These are phyloP conservation scores for Apiospora koreana DNA, from an alignment of 2,329 filamentous ascomycete genomes.

Conservation along the genomic window DNA sequence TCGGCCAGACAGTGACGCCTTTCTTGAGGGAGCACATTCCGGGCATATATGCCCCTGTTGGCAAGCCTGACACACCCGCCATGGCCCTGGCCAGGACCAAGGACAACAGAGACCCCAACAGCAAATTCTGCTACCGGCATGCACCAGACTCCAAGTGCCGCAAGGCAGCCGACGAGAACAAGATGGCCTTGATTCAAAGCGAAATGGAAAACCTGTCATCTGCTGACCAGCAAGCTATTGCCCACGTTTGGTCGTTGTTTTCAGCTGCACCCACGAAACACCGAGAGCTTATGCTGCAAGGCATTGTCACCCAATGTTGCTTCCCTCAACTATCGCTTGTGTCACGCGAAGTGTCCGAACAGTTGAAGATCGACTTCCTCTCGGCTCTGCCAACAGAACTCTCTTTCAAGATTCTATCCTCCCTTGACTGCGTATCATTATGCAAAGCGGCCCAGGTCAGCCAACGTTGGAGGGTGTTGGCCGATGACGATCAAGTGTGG, in stretches of 20 bases:
- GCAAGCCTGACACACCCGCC: slow-evolving; percentile 52
- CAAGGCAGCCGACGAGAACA: slow-evolving; percentile 88
- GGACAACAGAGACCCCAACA: slow-evolving; percentile 64
- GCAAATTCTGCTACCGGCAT: slow-evolving; percentile 94
- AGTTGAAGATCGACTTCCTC: slow-evolving; percentile 97
- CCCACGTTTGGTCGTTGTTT: slow-evolving; percentile 97
- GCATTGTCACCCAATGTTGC: slow-evolving; percentile 94
- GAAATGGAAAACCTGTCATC: slow-evolving; percentile 80
- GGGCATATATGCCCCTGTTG: slow-evolving; percentile 79
- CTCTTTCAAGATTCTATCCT: slow-evolving; percentile 89
- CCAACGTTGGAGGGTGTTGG: slow-evolving; percentile 80
- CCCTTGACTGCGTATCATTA: slow-evolving; percentile 88
- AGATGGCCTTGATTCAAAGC: slow-evolving; percentile 94
- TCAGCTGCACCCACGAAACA: slow-evolving; percentile 93
- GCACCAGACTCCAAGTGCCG: slow-evolving; percentile 92
- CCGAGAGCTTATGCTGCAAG: slow-evolving; percentile 93
- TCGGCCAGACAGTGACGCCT: slow-evolving; percentile 78
- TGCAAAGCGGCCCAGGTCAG: slow-evolving; percentile 97
- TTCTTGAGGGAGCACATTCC: slow-evolving; percentile 93
- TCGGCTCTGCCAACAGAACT: slow-evolving; percentile 86
- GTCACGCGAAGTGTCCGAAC: slow-evolving; percentile 85
- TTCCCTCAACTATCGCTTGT: slow-evolving; percentile 96
- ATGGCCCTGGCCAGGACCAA: slow-evolving; percentile 37
- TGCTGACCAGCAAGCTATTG: slow-evolving; percentile 90
- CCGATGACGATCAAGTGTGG: slow-evolving; percentile 98